phyloP scores from a whole-genome alignment of 805 yeast genomes.

The Candida nemodendra region DNA sequence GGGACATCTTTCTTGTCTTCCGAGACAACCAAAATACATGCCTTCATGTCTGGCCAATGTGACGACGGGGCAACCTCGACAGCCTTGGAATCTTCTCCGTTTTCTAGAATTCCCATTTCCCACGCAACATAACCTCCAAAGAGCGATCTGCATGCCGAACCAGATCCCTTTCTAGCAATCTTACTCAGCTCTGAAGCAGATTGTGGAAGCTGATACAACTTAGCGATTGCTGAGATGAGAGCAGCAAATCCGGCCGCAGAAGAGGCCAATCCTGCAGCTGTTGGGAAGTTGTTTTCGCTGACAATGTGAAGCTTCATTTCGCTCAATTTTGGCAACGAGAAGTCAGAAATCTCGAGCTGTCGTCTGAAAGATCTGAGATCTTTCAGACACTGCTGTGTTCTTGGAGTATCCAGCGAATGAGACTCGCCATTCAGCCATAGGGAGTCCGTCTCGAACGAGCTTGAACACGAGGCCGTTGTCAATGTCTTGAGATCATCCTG shows the following conservation, averaged over 20 bases:
- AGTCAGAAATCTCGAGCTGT: constrained; percentile 55
- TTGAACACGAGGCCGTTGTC: constrained; percentile 80
- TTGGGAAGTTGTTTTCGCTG: constrained; percentile 95
- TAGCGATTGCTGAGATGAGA: constrained; percentile 83
- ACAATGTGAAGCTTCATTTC: constrained; percentile 72
- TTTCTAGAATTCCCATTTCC: constrained; percentile 82
- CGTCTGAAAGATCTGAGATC: constrained; percentile 71
- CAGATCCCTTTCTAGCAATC: constrained; percentile 97
- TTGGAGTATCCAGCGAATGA: constrained; percentile 63
- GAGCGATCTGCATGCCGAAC: constrained; percentile 95
- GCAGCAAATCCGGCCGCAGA: constrained; percentile 99
- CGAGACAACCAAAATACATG: constrained; percentile 87
- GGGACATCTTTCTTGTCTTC: constrained; percentile 94
- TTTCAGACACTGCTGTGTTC: constrained; percentile 70
- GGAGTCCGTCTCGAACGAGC: constrained; percentile 56
- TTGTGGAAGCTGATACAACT: constrained; percentile 81
- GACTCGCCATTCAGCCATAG: constrained; percentile 84
- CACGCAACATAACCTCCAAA: constrained; percentile 99
- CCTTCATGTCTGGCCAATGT: constrained; percentile 94
- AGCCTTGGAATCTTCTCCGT: constrained; percentile 94
- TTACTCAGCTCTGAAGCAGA: constrained; percentile 81
- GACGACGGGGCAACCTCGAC: constrained; percentile 80
- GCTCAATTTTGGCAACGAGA: constrained; percentile 59
- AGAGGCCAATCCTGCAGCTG: constrained; percentile 98
- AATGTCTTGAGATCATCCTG: constrained; percentile 89